Conservation (phyloP, 2,329 filamentous ascomycete genomes). For the Chalara sp. region DNA sequence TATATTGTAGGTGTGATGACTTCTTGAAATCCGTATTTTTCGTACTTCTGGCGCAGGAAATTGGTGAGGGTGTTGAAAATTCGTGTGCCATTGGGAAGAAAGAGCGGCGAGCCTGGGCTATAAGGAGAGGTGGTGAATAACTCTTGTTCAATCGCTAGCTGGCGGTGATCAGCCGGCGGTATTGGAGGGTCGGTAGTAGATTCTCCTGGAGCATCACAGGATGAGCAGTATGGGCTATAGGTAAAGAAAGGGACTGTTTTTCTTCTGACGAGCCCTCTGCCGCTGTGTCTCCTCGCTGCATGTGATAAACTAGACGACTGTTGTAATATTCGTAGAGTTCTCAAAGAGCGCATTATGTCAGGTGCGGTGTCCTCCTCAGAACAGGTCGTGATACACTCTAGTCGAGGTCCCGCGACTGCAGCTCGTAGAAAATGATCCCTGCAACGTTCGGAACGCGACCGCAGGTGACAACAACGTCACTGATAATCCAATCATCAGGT, state of each 20-base stretch:
- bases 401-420: slow-evolving; percentile 1
- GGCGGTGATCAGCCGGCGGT: slow-evolving; percentile 45
- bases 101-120: slow-evolving; percentile 79
- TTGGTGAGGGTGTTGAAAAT: slow-evolving; percentile 79
- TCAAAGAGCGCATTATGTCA: slow-evolving; percentile 25
- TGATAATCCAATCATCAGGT: too few relatives aligned
- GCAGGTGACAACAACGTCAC: background rate
- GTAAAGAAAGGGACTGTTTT: too few relatives aligned
- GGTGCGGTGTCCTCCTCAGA: background rate
- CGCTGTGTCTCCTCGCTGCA: too few relatives aligned
- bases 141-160: slow-evolving; percentile 58
- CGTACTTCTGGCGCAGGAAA: slow-evolving; percentile 78
- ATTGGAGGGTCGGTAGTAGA: slow-evolving; percentile 7
- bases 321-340: slow-evolving; percentile 19
- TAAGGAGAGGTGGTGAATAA: slow-evolving; percentile 75
- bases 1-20: slow-evolving; percentile 88
- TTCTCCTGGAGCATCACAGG: background rate
- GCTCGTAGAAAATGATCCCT: slow-evolving; percentile 5
- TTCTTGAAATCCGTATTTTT: slow-evolving; percentile 78
- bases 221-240: background rate
- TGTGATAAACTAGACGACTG: slow-evolving; percentile 1
- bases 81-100: slow-evolving; percentile 73
- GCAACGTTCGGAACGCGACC: slow-evolving; percentile 1
- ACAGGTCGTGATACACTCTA: background rate
- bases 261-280: too few relatives aligned